Percentiles rank a stretch among this genome's conserved stretches.
Evolutionary conservation across 2,329 filamentous ascomycete genomes (phyloP).

Genomic region (Karstenula rhodostoma): DNA sequence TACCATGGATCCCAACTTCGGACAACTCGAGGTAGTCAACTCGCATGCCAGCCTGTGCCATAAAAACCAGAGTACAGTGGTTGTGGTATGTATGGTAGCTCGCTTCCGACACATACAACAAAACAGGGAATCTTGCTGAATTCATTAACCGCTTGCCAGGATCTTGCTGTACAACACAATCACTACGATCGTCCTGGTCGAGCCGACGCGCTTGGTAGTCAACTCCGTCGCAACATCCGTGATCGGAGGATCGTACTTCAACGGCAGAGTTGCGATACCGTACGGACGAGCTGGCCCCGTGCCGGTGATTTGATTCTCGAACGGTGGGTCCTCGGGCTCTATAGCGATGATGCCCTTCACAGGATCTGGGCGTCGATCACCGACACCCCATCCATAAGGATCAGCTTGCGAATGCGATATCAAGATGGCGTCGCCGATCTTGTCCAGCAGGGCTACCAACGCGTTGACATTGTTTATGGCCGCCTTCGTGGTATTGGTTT

Average conservation of each 20-base stretch:
- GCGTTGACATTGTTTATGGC: neutral
- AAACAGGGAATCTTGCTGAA: slow-evolving; percentile 56
- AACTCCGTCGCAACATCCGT: slow-evolving; percentile 19
- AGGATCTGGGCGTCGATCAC: slow-evolving; percentile 57
- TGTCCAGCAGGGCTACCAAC: slow-evolving; percentile 39
- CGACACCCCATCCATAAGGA: slow-evolving; percentile 54
- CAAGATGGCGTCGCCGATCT: slow-evolving; percentile 51
- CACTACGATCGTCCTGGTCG: slow-evolving; percentile 1
- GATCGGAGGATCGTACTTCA: slow-evolving; percentile 39
- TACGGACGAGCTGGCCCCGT: slow-evolving; percentile 32
- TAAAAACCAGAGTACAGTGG: slow-evolving; percentile 60
- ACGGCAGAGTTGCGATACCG: slow-evolving; percentile 34
- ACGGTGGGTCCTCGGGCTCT: slow-evolving; percentile 63
- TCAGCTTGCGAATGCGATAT: slow-evolving; percentile 58
- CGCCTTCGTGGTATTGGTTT: neutral
- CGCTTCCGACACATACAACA: slow-evolving; percentile 61
- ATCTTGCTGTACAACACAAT: slow-evolving; percentile 2
- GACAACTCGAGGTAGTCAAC: neutral
- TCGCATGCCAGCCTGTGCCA: slow-evolving; percentile 51
- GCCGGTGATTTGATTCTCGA: slow-evolving; percentile 34
- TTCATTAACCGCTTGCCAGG: slow-evolving; percentile 56
- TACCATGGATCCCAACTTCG: neutral
- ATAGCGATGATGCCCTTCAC: slow-evolving; percentile 60
- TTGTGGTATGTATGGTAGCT: slow-evolving; percentile 63
- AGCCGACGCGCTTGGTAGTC: slow-evolving; percentile 21